These are phyloP conservation scores for Pichia heedii DNA, from an alignment of 805 yeast species.

Conservation along the genomic window DNA sequence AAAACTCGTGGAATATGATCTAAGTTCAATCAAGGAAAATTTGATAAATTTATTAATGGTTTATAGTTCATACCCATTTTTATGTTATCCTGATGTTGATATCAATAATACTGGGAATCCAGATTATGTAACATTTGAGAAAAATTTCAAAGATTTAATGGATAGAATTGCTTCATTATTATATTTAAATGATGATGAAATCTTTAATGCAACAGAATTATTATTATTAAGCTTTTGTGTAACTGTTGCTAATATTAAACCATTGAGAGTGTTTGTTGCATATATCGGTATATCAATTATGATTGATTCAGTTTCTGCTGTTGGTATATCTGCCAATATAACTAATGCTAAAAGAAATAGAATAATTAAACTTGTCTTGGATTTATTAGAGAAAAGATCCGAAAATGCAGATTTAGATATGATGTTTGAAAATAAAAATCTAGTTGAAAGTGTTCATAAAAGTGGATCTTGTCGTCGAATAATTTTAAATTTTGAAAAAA, in stretches of 20 bases:
- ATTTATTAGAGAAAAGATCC: conserved; percentile 29
- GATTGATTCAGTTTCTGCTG: conserved; percentile 29
- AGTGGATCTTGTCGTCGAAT: conserved; percentile 25
- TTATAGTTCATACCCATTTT: conserved; percentile 27
- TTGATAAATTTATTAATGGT: conserved; percentile 25
- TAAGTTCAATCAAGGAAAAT: conserved; percentile 9
- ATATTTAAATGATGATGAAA: conserved; percentile 27
- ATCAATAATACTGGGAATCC: not conserved
- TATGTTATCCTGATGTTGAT: conserved; percentile 19
- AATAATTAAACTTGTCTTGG: conserved; percentile 31
- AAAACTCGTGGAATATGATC: not conserved
- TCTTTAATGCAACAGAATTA: conserved; percentile 29
- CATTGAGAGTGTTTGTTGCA: conserved; percentile 26
- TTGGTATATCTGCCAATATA: conserved; percentile 19
- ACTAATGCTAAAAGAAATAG: conserved; percentile 20
- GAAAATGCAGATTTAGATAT: conserved; percentile 16
- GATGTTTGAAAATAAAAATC: conserved; percentile 3
- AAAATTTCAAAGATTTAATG: conserved; percentile 15
- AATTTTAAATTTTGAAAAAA: conserved; percentile 39
- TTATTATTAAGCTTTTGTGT: conserved; percentile 28
- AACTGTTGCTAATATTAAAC: conserved; percentile 24
- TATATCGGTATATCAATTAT: conserved; percentile 32
- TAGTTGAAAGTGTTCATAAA: conserved; percentile 13
- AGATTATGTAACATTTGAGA: conserved; percentile 15
- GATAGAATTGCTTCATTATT: conserved; percentile 31